Evolutionary conservation across 192 early-diverging fungal species (phyloP).

Genomic region (Thamnidium elegans): DNA sequence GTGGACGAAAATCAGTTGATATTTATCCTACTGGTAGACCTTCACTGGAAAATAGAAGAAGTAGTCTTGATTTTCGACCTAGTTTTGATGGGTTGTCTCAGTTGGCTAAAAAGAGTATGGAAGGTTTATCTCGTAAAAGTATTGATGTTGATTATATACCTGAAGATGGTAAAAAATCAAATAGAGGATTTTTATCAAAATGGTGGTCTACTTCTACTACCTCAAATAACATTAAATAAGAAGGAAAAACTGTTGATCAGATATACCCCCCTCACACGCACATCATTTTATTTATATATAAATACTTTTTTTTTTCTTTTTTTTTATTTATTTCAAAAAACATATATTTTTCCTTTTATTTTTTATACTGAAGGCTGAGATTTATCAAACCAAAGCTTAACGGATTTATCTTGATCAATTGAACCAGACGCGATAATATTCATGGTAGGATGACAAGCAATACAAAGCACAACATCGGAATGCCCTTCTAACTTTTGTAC

Average conservation of each 20-base stretch:
- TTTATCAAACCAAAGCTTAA: constrained; percentile 80
- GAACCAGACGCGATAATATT: constrained; percentile 96
- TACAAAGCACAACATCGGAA: constrained; percentile 86
- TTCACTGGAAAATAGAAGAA: constrained; percentile 17
- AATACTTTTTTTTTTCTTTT: not conserved
- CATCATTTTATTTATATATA: not conserved
- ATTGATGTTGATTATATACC: constrained; percentile 11
- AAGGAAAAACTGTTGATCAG: not conserved
- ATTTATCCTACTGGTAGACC: constrained; percentile 18
- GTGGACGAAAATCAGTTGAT: constrained; percentile 22
- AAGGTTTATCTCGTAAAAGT: constrained; percentile 24
- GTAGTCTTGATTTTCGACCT: constrained; percentile 33
- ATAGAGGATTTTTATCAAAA: not conserved
- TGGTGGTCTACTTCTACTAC: not conserved
- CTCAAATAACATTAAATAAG: not conserved
- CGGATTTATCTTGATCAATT: constrained; percentile 85
- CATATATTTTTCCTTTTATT: not conserved
- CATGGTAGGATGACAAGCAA: constrained; percentile 90
- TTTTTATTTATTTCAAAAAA: not conserved
- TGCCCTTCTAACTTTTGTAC: constrained; percentile 94
- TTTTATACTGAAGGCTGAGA: constrained; percentile 18
- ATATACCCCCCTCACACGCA: no score
- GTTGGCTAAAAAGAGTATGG: constrained; percentile 33
- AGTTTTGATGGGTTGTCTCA: constrained; percentile 31
- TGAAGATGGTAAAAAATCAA: not conserved